phyloP scores from a whole-genome alignment of 345 rosid species.

The Eucalyptus urophylla region DNA sequence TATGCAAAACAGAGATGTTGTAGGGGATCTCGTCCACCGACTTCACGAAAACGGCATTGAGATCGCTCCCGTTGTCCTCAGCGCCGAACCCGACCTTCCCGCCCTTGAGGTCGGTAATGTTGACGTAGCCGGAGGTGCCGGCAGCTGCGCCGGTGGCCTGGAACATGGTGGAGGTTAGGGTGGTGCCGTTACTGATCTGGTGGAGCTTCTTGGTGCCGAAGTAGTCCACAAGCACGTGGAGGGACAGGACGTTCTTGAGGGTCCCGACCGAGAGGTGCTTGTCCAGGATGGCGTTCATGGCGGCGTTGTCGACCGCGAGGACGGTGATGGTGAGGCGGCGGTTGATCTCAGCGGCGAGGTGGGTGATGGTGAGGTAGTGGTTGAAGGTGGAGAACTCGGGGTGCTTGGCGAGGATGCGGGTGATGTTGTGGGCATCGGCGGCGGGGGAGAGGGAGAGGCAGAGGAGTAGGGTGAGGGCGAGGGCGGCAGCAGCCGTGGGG shows the following conservation, averaged over 20 bases:
- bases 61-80: conserved; percentile 30
- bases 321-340: conserved; percentile 79
- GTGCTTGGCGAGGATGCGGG: conserved; percentile 58
- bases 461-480: neutral
- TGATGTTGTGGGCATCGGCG: conserved; percentile 66
- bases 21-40: conserved; percentile 70
- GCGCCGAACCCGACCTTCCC: conserved; percentile 89
- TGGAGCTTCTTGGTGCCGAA: conserved; percentile 88
- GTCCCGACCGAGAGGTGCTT: conserved; percentile 56
- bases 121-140: conserved; percentile 74
- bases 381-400: conserved; percentile 87
- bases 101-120: conserved; percentile 65
- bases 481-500: neutral
- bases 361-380: conserved; percentile 79
- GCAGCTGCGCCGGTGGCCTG: conserved; percentile 89
- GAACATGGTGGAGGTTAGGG: conserved; percentile 72
- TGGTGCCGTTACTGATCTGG: conserved; percentile 59
- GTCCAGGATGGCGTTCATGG: conserved; percentile 55
- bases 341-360: conserved; percentile 82
- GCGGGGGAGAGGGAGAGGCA: neutral
- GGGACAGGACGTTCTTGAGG: conserved; percentile 72
- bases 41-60: conserved; percentile 52
- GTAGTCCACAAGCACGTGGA: conserved; percentile 86
- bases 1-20: conserved; percentile 69
- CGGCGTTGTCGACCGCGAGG: conserved; percentile 76